Percentiles rank a stretch among this genome's conserved stretches.
These are phyloP conservation scores for Yarrowia hollandica DNA, from an alignment of 805 yeast genomes.

Conservation along the genomic window DNA sequence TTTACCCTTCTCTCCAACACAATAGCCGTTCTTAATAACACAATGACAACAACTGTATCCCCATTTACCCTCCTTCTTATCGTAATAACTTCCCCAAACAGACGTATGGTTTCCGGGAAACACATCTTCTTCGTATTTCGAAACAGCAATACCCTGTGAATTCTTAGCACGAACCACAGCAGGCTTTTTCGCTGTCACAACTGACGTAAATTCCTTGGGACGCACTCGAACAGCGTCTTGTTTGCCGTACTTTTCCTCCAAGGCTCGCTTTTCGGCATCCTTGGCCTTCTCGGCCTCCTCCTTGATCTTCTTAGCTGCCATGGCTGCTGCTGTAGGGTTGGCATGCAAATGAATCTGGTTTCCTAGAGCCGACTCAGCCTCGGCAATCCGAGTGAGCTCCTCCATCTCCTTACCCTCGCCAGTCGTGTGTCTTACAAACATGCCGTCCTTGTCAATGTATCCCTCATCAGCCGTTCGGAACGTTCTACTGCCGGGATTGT, in stretches of 20 bases:
- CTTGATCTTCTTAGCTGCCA: constrained; percentile 43
- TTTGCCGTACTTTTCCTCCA: constrained; percentile 19
- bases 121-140: constrained; percentile 45
- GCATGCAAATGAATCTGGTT: constrained; percentile 42
- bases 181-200: background rate
- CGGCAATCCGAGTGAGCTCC: constrained; percentile 51
- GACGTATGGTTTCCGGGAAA: constrained; percentile 45
- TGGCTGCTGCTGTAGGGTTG: constrained; percentile 51
- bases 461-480: constrained; percentile 39
- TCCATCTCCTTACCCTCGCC: constrained; percentile 61
- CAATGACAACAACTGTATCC: constrained; percentile 49
- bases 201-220: constrained; percentile 33
- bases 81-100: constrained; percentile 50
- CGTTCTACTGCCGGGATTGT: constrained; percentile 42
- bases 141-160: constrained; percentile 30
- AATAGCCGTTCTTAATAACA: constrained; percentile 41
- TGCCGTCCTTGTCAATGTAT: constrained; percentile 45
- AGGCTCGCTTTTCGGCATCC: background rate
- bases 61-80: constrained; percentile 44
- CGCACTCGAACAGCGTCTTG: constrained; percentile 36
- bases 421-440: constrained; percentile 55
- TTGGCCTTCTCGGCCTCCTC: constrained; percentile 35
- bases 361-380: constrained; percentile 46
- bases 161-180: background rate
- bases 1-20: constrained; percentile 40